Conservation (phyloP, 192 early-diverging fungal species). For the Endogone sp. region DNA sequence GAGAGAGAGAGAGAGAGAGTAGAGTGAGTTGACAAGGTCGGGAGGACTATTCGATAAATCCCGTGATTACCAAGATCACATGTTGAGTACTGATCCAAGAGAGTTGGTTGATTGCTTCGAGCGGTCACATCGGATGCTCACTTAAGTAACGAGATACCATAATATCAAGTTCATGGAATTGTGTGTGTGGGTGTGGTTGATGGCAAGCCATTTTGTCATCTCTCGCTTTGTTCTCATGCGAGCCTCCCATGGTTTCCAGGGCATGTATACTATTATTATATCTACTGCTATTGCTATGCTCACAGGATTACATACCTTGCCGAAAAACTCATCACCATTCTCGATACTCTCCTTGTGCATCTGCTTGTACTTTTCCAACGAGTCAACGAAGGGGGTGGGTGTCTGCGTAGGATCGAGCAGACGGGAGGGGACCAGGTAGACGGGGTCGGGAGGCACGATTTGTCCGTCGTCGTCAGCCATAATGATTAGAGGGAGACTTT, state of each 20-base stretch:
- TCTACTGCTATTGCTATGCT: neutral
- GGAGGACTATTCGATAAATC: too few species aligned
- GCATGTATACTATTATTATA: neutral
- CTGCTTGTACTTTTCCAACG: constrained; percentile 74
- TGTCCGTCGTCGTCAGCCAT: constrained; percentile 13
- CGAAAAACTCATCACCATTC: constrained; percentile 51
- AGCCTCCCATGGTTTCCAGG: neutral
- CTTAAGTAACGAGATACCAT: too few species aligned
- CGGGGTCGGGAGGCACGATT: neutral
- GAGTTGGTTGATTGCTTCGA: too few species aligned
- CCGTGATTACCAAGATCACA: too few species aligned
- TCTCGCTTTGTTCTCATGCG: neutral
- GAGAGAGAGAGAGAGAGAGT: neutral
- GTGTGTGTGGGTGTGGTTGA: too few species aligned
- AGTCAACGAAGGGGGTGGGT: constrained; percentile 68
- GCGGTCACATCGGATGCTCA: too few species aligned
- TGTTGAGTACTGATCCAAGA: too few species aligned
- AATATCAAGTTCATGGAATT: too few species aligned
- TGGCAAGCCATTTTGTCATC: too few species aligned
- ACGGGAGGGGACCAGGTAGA: constrained; percentile 58
- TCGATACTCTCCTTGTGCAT: constrained; percentile 78
- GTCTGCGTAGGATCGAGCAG: constrained; percentile 46
- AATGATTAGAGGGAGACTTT: neutral
- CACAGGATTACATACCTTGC: neutral
- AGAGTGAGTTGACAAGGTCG: neutral